These are phyloP conservation scores for Clarireedia homoeocarpa DNA, from an alignment of 2,329 filamentous ascomycete genomes.

Conservation along the genomic window DNA sequence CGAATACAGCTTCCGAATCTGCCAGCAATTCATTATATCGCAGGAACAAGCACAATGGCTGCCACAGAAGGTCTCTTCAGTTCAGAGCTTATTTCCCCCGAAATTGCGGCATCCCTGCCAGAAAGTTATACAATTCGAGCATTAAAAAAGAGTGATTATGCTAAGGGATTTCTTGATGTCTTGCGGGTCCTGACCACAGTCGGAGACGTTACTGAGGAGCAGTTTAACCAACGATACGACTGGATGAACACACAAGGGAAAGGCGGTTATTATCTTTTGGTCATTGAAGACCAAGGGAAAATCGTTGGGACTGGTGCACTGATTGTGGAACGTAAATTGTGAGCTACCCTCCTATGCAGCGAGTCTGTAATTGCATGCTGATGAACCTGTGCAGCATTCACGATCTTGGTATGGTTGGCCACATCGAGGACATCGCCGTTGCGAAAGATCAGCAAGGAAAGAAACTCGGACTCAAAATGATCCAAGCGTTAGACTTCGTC, in stretches of 20 bases:
- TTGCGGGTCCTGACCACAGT: constrained; percentile 88
- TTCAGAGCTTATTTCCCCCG: constrained; percentile 65
- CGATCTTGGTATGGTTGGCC: constrained; percentile 73
- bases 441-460: constrained; percentile 94
- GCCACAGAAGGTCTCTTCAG: constrained; percentile 63
- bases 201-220: constrained; percentile 69
- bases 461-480: constrained; percentile 86
- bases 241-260: constrained; percentile 63
- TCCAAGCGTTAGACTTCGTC: constrained; percentile 86
- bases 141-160: constrained; percentile 69
- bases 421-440: constrained; percentile 97
- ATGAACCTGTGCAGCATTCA: constrained; percentile 53
- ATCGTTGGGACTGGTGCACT: constrained; percentile 89
- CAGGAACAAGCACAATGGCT: constrained; percentile 16
- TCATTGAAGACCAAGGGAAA: constrained; percentile 59
- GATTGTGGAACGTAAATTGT: constrained; percentile 93
- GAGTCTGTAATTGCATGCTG: constrained; percentile 12
- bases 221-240: constrained; percentile 73
- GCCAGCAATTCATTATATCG: background rate
- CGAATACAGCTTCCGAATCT: too few relatives aligned
- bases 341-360: constrained; percentile 16
- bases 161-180: constrained; percentile 80
- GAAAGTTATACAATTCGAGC: constrained; percentile 77
- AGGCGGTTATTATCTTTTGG: constrained; percentile 74
- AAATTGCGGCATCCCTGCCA: constrained; percentile 65